Evolutionary conservation across 179 eudicot genomes (phyloP), one percentile per base, ranked within the genome.

Genomic region (Heliamphora pulchella): DNA sequence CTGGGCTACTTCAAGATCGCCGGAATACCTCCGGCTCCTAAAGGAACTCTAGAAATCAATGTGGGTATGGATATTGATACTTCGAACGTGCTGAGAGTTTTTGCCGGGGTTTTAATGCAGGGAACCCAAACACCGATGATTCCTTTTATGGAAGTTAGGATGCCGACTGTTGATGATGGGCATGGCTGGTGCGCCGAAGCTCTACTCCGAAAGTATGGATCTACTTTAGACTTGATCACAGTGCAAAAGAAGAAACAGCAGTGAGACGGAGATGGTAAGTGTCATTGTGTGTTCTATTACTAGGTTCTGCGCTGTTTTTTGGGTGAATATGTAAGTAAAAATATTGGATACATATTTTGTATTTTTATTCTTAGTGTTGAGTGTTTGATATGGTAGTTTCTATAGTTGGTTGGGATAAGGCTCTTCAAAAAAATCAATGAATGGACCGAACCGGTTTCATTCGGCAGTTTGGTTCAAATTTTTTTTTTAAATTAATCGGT

Each of bases 101-200:
- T 91, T 50, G 89, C 90, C 9, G 97, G 96, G 50, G 90, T 90
- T 8, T 47, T 88, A 58, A 74, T 89, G 87, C 94, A 92, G 0
- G 97, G 96, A 2, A 86, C 46, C 53, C 86, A 83, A 44, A 74
- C 76, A 13, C 89, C 91, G 4, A 89, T 84, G 80, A 65, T 74
- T 68, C 94, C 98, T 1, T 82, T 87, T 20, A 90, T 93, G 91
- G 97, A 94, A 83, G 98, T 93, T 11, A 87, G 96, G 79, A 94
- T 94, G 98, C 98, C 97, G 1, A 93, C 90, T 4, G 90, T 93
- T 31, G 97, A 94, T 78, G 96, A 91, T 75, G 96, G 97, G 1
- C 94, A 93, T 80, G 98, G 94, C 0, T 93, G 96, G 96, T 91
- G 94, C 65, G 94, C 91, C 59, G 91, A 90, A 76, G 98, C 97